Percentiles rank a stretch among this genome's conserved stretches.
phyloP scores from a whole-genome alignment of 495 filamentous ascomycete species.

The Clavariopsis aquatica region DNA sequence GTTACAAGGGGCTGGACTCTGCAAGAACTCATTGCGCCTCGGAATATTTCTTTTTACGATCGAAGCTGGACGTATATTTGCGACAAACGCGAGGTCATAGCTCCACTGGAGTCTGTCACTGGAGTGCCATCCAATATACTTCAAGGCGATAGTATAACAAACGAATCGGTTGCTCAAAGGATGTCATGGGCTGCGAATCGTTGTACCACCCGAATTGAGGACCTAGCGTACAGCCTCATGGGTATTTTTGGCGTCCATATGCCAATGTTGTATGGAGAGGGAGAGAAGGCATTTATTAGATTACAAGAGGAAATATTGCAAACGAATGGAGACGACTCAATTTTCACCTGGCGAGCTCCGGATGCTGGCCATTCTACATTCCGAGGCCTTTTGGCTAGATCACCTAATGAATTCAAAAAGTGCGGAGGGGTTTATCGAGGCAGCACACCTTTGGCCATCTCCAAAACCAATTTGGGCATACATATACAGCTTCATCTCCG shows the following conservation, averaged over 20 bases:
- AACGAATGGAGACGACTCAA: constrained; percentile 14
- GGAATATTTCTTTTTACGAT: constrained; percentile 11
- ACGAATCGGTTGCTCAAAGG: constrained; percentile 8
- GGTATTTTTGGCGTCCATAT: constrained; percentile 25
- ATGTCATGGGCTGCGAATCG: constrained; percentile 28
- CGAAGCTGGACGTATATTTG: background rate
- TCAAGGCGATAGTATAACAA: background rate
- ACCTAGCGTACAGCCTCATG: constrained; percentile 22
- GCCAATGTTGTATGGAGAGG: constrained; percentile 31
- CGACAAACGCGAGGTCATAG: background rate
- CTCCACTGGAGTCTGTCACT: background rate
- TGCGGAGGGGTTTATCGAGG: constrained; percentile 1
- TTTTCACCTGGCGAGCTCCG: constrained; percentile 20
- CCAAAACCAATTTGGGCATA: background rate
- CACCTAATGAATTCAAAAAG: constrained; percentile 13
- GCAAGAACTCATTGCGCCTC: constrained; percentile 28
- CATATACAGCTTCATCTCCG: constrained; percentile 5
- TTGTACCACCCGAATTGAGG: constrained; percentile 25
- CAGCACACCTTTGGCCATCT: background rate
- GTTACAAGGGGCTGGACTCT: constrained; percentile 27
- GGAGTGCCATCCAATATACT: constrained; percentile 7
- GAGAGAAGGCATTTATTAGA: constrained; percentile 20
- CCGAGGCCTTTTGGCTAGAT: constrained; percentile 17
- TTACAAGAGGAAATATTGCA: constrained; percentile 32
- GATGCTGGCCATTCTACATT: background rate